Percentiles rank a stretch among this genome's conserved stretches.
Conservation (phyloP, 192 early-diverging fungal genomes). For the Entomortierella lignicola region DNA sequence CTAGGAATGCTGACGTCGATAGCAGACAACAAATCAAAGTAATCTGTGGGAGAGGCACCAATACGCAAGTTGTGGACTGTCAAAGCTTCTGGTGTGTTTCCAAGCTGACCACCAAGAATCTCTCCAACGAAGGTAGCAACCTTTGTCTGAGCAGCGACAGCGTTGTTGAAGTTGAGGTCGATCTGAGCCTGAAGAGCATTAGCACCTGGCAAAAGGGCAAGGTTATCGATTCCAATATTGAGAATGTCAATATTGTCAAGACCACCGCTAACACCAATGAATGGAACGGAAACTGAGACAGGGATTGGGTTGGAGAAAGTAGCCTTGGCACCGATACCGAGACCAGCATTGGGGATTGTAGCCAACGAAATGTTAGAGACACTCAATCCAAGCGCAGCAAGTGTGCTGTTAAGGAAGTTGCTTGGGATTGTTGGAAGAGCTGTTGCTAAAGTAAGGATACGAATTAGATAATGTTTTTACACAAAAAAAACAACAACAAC, state of each 20-base stretch:
- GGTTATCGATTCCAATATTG: constrained; percentile 31
- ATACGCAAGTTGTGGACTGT: constrained; percentile 47
- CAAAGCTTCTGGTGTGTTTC: constrained; percentile 42
- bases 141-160: constrained; percentile 29
- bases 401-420: constrained; percentile 21
- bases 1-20: constrained; percentile 44
- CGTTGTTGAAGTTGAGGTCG: constrained; percentile 47
- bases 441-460: not conserved
- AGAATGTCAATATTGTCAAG: constrained; percentile 42
- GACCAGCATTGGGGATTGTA: constrained; percentile 48
- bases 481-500: not conserved
- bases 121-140: constrained; percentile 42
- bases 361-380: constrained; percentile 37
- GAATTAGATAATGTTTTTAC: too few species aligned
- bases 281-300: constrained; percentile 44
- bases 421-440: constrained; percentile 18
- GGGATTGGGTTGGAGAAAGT: constrained; percentile 51
- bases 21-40: constrained; percentile 49
- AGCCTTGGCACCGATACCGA: constrained; percentile 32
- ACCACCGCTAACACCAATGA: constrained; percentile 43
- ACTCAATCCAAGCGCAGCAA: constrained; percentile 34
- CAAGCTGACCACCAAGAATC: constrained; percentile 43
- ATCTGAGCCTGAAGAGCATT: constrained; percentile 39
- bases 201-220: constrained; percentile 26
- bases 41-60: constrained; percentile 45